Evolutionary conservation across 75 land plant genomes (phyloP), one percentile per base, ranked within the genome.

Genomic region (Chamaecyparis obtusa): DNA sequence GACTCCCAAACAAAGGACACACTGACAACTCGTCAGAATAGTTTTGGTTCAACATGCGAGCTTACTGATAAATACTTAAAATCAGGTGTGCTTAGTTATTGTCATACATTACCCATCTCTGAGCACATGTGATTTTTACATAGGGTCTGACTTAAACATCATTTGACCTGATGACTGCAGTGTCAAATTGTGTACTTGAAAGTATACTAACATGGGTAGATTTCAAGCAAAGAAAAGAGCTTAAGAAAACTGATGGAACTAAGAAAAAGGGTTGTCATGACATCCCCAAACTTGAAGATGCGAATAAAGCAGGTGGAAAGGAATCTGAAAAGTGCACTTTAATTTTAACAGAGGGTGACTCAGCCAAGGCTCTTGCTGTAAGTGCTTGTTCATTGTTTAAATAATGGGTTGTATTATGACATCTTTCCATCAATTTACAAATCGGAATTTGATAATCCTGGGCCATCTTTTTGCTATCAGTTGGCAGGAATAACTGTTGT

Each of bases 1-100:
- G 99, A 98, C 90, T 98, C 99, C 16, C 99, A 98, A 91, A 97
- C 99, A 13, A 98, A 98, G 83, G 99, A 98, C 86, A 97, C 99
- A 3, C 84, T 97, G 92, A 98, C 99, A 14, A 94, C 95, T 90
- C 97, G 99, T 75, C 93, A 91, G 67, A 90, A 92, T 43, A 94
- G 97, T 83, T 98, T 98, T 89, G 99, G 99, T 17, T 95, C 99
- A 33, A 93, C 91, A 72, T 98, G 99, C 84, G 95, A 94, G 69
- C 93, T 98, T 48, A 89, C 97, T 24, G 87, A 83, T 8, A 95
- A 94, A 7, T 97, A 97, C 36, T 90, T 98, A 80, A 95, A 95
- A 85, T 95, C 95, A 91, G 99, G 99, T 98, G 99, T 96, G 83
- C 60, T 30, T 75, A 32, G 14, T 86, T 27, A 16, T 16, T 72